Base-by-base conservation (phyloP, 1,284 basidiomycete species). In the Tausonia pullulans region DNA sequence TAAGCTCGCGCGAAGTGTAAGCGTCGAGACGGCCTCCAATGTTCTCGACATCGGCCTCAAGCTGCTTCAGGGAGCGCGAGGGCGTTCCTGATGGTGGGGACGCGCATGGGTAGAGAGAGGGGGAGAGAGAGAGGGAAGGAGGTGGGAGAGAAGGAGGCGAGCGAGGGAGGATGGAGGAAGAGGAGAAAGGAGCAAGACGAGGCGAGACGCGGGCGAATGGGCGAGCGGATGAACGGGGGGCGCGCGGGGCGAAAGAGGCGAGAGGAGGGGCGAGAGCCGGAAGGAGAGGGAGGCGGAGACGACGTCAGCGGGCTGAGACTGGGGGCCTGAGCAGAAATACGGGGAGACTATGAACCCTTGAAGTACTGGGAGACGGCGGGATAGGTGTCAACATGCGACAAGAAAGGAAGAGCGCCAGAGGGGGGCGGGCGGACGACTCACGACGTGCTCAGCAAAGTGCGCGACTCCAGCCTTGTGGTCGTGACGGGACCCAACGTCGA, bases 361-460 rank as follows among this genome's bases (percentile, higher is more conserved):
- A 59, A 58, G 54, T 43, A 55, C 58, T 60, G 51, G 16, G 1
- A 13, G 39, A 7, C 9, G 50, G 39, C 5, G 27, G 48, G 41
- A 51, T 52, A 43, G 53, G 56, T 62, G 56, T 9, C 44, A 49
- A 10, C 49, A 2, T 49, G 44, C 14, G 44, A 40, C 5, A 27
- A 52, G n/a, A 11, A 4, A 56, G 5, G 11, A 16, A 46, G 3
- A 14, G 46, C 43, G 43, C n/a, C 10, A n/a, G 54, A n/a, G 11
- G 27, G 27, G 27, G 27, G 2, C 27, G 27, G 27, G 27, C 27
- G 27, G 5, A 7, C 40, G 13, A 76, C 76, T 64, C 69, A 78
- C 96, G 88, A 96, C 91, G 75, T 96, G 92, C 79, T 98, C 96
- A 67, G 98, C 84, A 82, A 99, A 99, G 80, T 98, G 96, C 61